Evolutionary conservation across 1,284 basidiomycete species (phyloP).

Genomic region (Microbotryomycetes sp.): DNA sequence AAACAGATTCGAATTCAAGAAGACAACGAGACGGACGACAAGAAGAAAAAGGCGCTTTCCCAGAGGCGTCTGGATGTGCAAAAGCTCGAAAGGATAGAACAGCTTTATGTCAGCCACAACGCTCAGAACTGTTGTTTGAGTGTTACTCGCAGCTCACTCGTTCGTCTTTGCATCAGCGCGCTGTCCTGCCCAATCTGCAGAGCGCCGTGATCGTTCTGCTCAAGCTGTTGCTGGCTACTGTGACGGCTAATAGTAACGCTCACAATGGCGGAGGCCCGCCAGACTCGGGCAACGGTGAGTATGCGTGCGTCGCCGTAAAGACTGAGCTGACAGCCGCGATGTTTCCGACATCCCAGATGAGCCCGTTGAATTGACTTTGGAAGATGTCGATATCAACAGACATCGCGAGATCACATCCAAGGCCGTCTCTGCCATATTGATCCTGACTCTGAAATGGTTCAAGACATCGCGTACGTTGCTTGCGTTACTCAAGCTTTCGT

Average conservation of each 20-base stretch:
- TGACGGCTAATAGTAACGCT: slow-evolving; percentile 53
- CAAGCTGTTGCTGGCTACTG: slow-evolving; percentile 79
- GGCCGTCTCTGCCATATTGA: slow-evolving; percentile 87
- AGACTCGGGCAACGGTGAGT: slow-evolving; percentile 15
- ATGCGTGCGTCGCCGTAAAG: background rate
- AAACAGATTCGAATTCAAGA: slow-evolving; percentile 40
- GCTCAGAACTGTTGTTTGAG: background rate
- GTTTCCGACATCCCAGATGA: slow-evolving; percentile 38
- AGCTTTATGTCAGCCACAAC: slow-evolving; percentile 66
- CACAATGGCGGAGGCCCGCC: slow-evolving; percentile 1
- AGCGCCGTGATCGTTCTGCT: slow-evolving; percentile 82
- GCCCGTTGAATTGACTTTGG: slow-evolving; percentile 57
- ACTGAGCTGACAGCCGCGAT: background rate
- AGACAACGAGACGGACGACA: slow-evolving; percentile 46
- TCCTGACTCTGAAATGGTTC: slow-evolving; percentile 94
- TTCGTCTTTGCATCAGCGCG: slow-evolving; percentile 39
- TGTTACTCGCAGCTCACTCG: background rate
- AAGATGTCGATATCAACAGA: slow-evolving; percentile 87
- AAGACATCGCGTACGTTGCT: slow-evolving; percentile 72
- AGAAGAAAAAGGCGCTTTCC: slow-evolving; percentile 57
- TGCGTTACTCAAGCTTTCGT: background rate
- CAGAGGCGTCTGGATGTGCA: slow-evolving; percentile 69
- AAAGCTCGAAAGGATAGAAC: slow-evolving; percentile 75
- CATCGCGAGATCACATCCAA: slow-evolving; percentile 98
- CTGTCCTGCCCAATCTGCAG: slow-evolving; percentile 70